Conservation (phyloP, 176 grass and related monocot genomes). For the Juncus effusus region DNA sequence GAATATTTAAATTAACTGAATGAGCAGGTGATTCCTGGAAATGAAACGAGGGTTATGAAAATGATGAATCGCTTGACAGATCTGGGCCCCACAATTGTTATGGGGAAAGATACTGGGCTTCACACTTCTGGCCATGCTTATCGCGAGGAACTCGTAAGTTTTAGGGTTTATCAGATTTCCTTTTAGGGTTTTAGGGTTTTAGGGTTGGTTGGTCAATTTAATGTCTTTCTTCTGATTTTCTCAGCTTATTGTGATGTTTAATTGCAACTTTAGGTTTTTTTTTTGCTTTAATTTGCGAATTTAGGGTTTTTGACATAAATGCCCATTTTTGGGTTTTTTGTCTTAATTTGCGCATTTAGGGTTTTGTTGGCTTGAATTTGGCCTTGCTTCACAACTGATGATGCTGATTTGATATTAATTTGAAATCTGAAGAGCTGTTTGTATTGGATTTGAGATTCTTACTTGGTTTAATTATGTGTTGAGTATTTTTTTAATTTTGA, state of each 20-base stretch:
- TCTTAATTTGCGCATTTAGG: too few relatives aligned
- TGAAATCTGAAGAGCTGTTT: too few relatives aligned
- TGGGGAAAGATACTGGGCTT: constrained; percentile 91
- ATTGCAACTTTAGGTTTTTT: too few relatives aligned
- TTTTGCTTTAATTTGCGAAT: too few relatives aligned
- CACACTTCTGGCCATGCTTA: constrained; percentile 97
- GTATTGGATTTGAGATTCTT: too few relatives aligned
- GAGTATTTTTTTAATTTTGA: constrained; percentile 11
- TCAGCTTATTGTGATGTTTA: constrained; percentile 19
- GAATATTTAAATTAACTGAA: background rate
- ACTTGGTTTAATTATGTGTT: constrained; percentile 4
- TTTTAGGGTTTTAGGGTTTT: background rate
- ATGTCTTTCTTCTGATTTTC: background rate
- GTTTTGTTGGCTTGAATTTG: too few relatives aligned
- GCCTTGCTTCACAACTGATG: too few relatives aligned
- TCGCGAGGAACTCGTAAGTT: constrained; percentile 72
- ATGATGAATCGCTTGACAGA: constrained; percentile 94
- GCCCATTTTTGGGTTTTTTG: too few relatives aligned
- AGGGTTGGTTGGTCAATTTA: constrained; percentile 10
- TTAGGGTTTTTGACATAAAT: too few relatives aligned
- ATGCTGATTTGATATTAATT: too few relatives aligned
- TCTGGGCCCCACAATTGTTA: constrained; percentile 82
- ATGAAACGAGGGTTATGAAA: constrained; percentile 95
- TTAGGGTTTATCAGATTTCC: too few relatives aligned
- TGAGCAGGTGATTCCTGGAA: constrained; percentile 92